phyloP scores from a whole-genome alignment of 768 basidiomycete genomes.

The Leucocoprinus leucothites region DNA sequence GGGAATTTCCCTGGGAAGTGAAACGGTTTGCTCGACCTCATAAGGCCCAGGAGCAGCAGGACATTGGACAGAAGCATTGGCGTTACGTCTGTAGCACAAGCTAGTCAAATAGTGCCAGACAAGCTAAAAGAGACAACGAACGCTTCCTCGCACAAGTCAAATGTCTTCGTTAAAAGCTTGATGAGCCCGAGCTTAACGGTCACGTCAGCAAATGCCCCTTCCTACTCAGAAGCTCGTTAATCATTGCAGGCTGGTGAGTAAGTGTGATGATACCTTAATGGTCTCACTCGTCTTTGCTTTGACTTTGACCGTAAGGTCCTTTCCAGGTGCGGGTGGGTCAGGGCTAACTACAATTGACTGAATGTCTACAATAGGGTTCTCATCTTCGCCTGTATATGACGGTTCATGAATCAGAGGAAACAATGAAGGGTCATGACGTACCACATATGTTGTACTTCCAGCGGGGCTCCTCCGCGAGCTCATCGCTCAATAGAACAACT shows the following conservation, averaged over 20 bases:
- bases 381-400: conserved; percentile 34
- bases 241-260: not conserved
- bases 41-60: conserved; percentile 76
- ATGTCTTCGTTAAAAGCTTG: conserved; percentile 78
- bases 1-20: conserved; percentile 90
- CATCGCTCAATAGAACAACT: conserved; percentile 1
- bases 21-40: conserved; percentile 76
- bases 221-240: conserved; percentile 40
- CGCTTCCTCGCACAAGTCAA: conserved; percentile 95
- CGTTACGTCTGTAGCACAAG: conserved; percentile 51
- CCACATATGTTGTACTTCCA: conserved; percentile 80
- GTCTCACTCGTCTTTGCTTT: conserved; percentile 51
- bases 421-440: conserved; percentile 32
- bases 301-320: conserved; percentile 85
- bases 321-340: conserved; percentile 86
- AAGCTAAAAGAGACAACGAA: conserved; percentile 40
- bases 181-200: conserved; percentile 91
- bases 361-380: conserved; percentile 52
- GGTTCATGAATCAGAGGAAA: conserved; percentile 8
- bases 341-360: conserved; percentile 73
- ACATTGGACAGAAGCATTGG: conserved; percentile 77
- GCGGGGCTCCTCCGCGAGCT: conserved; percentile 19
- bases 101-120: not conserved
- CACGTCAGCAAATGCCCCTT: conserved; percentile 90
- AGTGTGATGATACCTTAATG: conserved; percentile 55